phyloP scores from a whole-genome alignment of 306 rosid species.

The Leucaena leucocephala region DNA sequence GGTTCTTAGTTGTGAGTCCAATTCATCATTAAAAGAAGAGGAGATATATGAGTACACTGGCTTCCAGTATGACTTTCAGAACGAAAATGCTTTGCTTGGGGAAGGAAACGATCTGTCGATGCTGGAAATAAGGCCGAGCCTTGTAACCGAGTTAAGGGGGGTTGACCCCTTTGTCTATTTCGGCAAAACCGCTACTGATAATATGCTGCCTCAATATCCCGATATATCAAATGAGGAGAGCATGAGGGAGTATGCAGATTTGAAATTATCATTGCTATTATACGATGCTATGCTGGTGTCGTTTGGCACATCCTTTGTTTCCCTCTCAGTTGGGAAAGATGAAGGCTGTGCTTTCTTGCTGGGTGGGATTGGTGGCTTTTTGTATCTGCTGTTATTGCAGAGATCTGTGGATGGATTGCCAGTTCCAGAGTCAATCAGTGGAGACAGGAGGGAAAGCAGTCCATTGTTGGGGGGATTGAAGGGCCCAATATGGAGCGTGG shows the following conservation, averaged over 20 bases:
- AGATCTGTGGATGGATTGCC: slow-evolving; percentile 87
- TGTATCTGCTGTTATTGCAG: slow-evolving; percentile 83
- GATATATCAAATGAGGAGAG: slow-evolving; percentile 65
- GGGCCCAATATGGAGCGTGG: slow-evolving; percentile 59
- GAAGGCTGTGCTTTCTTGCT: slow-evolving; percentile 64
- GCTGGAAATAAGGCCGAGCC: slow-evolving; percentile 74
- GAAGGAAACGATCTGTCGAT: slow-evolving; percentile 68
- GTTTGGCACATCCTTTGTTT: slow-evolving; percentile 60
- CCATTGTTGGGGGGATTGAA: slow-evolving; percentile 47
- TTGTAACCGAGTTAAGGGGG: slow-evolving; percentile 52
- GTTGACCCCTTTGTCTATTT: slow-evolving; percentile 49
- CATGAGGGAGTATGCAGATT: slow-evolving; percentile 75
- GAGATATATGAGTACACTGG: slow-evolving; percentile 39
- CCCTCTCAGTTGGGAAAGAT: slow-evolving; percentile 57
- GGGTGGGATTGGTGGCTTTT: slow-evolving; percentile 82
- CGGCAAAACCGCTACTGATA: slow-evolving; percentile 42
- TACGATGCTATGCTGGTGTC: slow-evolving; percentile 72
- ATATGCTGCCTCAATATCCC: slow-evolving; percentile 27
- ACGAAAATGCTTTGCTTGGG: slow-evolving; percentile 71
- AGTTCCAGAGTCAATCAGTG: slow-evolving; percentile 47
- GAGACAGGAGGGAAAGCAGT: slow-evolving; percentile 35
- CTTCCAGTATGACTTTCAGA: slow-evolving; percentile 58
- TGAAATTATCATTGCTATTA: slow-evolving; percentile 81
- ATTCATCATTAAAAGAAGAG: slow-evolving; percentile 45
- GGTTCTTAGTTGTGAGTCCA: slow-evolving; percentile 41